A percentile compares a stretch with the other conserved stretches of the same genome.
These are phyloP conservation scores for Lippia alba DNA, from an alignment of 305 asterid species.

Conservation along the genomic window DNA sequence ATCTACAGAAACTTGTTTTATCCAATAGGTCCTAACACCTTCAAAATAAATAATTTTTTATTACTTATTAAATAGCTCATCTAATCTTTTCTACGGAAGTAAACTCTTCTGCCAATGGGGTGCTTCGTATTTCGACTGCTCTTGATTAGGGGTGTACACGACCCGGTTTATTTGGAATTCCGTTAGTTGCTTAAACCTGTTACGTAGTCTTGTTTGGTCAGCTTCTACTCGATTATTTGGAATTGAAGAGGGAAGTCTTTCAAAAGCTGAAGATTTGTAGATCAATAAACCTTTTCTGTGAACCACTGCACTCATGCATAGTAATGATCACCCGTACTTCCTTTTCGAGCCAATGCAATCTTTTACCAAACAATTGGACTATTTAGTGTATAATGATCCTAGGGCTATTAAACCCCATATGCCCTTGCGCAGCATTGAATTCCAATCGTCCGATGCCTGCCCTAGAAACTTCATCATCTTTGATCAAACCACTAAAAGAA, in stretches of 20 bases:
- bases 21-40: too few relatives aligned
- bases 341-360: slow-evolving; percentile 47
- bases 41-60: too few relatives aligned
- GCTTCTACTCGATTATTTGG: slow-evolving; percentile 13
- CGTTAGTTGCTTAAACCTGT: slow-evolving; percentile 96
- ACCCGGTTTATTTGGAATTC: too few relatives aligned
- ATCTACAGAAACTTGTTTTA: too few relatives aligned
- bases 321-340: slow-evolving; percentile 49
- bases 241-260: slow-evolving; percentile 14
- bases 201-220: slow-evolving; percentile 63
- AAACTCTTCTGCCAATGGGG: too few relatives aligned
- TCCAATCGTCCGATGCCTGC: slow-evolving; percentile 64
- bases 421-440: slow-evolving; percentile 50
- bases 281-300: slow-evolving; percentile 2
- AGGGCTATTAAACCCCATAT: slow-evolving; percentile 37
- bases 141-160: too few relatives aligned
- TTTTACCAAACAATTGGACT: slow-evolving; percentile 49
- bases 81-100: too few relatives aligned
- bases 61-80: too few relatives aligned
- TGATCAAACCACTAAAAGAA: slow-evolving; percentile 56
- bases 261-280: slow-evolving; percentile 1
- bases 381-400: slow-evolving; percentile 45
- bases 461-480: slow-evolving; percentile 77
- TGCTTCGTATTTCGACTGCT: too few relatives aligned
- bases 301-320: slow-evolving; percentile 51